Conservation (phyloP, 2,329 filamentous ascomycete species). For the Ophiosphaerella narmari region DNA sequence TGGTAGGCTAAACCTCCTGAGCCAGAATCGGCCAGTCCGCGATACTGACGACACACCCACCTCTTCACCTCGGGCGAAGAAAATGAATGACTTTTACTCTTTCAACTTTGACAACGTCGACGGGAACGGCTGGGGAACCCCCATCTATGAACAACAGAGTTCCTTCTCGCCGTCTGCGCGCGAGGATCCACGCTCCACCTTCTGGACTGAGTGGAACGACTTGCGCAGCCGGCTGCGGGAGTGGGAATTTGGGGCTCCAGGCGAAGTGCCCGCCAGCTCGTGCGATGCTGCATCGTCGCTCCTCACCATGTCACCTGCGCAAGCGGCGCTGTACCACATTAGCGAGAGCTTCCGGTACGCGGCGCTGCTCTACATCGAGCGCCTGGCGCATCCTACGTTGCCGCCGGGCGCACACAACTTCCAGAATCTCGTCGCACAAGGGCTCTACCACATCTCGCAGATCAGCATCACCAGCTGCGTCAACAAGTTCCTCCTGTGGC, state of each 20-base stretch:
- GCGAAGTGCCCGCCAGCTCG: constrained; percentile 30
- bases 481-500: constrained; percentile 92
- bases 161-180: constrained; percentile 47
- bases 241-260: constrained; percentile 68
- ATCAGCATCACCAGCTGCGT: constrained; percentile 73
- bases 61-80: constrained; percentile 39
- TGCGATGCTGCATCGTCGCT: constrained; percentile 31
- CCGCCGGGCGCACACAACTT: constrained; percentile 77
- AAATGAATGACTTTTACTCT: constrained; percentile 56
- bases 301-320: constrained; percentile 52
- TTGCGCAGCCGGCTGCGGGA: constrained; percentile 75
- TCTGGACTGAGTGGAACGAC: constrained; percentile 87
- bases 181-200: constrained; percentile 63
- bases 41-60: constrained; percentile 40
- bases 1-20: constrained; percentile 81
- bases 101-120: constrained; percentile 65
- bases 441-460: constrained; percentile 80
- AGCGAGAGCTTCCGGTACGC: constrained; percentile 91
- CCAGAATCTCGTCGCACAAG: constrained; percentile 79
- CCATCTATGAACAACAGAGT: constrained; percentile 52
- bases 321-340: constrained; percentile 78
- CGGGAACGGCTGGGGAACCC: constrained; percentile 68
- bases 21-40: constrained; percentile 64
- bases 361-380: constrained; percentile 86
- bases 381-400: constrained; percentile 76